Conservation (phyloP, 495 filamentous ascomycete species). For the Aspergillus kassunensis region DNA sequence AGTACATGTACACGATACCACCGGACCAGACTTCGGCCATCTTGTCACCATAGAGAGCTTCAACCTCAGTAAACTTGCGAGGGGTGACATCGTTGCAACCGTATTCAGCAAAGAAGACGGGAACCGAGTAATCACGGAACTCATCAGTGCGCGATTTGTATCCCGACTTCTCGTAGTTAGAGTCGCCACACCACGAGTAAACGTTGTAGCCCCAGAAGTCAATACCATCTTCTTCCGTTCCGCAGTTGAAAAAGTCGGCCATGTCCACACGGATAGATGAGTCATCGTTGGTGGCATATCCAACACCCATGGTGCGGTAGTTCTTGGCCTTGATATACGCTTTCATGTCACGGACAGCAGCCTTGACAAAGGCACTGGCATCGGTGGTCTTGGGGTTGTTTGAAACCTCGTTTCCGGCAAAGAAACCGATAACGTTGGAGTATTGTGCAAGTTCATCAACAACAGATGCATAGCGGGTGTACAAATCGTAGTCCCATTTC, state of each 20-base stretch:
- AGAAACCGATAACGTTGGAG: conserved; percentile 86
- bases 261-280: conserved; percentile 68
- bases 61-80: conserved; percentile 79
- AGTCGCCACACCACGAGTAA: conserved; percentile 93
- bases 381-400: conserved; percentile 75
- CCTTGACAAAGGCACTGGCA: conserved; percentile 89
- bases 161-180: conserved; percentile 62
- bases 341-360: conserved; percentile 90
- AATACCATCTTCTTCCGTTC: conserved; percentile 57
- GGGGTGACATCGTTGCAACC: conserved; percentile 79
- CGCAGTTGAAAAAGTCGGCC: conserved; percentile 90
- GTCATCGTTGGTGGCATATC: conserved; percentile 92
- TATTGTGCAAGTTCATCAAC: conserved; percentile 74
- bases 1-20: conserved; percentile 96
- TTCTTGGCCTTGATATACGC: conserved; percentile 74
- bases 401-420: conserved; percentile 92
- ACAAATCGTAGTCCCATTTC: conserved; percentile 69
- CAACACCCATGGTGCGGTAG: conserved; percentile 77
- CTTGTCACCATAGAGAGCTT: conserved; percentile 66
- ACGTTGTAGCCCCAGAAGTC: conserved; percentile 99
- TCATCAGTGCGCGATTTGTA: conserved; percentile 73
- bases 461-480: conserved; percentile 71
- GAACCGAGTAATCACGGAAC: conserved; percentile 79
- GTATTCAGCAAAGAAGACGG: conserved; percentile 95
- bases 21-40: conserved; percentile 89